These are phyloP conservation scores for Cryptococcus sp. DNA, from an alignment of 1,284 basidiomycete species.

Conservation along the genomic window DNA sequence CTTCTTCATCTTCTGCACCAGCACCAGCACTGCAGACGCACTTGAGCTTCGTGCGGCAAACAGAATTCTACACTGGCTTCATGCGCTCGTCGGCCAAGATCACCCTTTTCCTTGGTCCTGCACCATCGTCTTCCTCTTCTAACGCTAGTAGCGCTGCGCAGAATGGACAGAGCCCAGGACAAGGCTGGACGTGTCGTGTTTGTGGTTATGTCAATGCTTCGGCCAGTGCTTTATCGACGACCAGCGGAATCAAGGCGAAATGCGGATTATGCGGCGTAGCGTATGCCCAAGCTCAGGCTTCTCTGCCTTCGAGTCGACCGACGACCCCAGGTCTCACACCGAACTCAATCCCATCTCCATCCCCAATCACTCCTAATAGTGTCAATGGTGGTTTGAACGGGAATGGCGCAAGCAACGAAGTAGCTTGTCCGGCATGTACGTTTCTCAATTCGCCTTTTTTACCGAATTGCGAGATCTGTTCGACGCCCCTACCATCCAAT, in stretches of 20 bases:
- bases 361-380: not conserved
- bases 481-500: conserved; percentile 60
- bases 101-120: conserved; percentile 65
- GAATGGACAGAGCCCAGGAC: not conserved
- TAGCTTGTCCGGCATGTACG: conserved; percentile 83
- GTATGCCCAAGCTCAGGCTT: conserved; percentile 16
- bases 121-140: conserved; percentile 2
- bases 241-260: conserved; percentile 58
- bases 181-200: conserved; percentile 76
- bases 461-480: conserved; percentile 82
- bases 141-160: not conserved
- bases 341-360: not conserved
- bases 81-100: conserved; percentile 89
- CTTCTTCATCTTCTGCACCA: conserved; percentile 48
- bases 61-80: conserved; percentile 89
- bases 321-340: conserved; percentile 13
- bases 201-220: conserved; percentile 75
- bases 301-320: conserved; percentile 14
- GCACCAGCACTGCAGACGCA: conserved; percentile 64
- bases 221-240: conserved; percentile 10
- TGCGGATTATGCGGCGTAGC: conserved; percentile 68
- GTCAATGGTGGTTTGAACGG: not conserved
- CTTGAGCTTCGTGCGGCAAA: conserved; percentile 69
- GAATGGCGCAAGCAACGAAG: not conserved
- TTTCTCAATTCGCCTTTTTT: conserved; percentile 85